phyloP scores from a whole-genome alignment of 441 rosid genomes.

The Geranium incanum region DNA sequence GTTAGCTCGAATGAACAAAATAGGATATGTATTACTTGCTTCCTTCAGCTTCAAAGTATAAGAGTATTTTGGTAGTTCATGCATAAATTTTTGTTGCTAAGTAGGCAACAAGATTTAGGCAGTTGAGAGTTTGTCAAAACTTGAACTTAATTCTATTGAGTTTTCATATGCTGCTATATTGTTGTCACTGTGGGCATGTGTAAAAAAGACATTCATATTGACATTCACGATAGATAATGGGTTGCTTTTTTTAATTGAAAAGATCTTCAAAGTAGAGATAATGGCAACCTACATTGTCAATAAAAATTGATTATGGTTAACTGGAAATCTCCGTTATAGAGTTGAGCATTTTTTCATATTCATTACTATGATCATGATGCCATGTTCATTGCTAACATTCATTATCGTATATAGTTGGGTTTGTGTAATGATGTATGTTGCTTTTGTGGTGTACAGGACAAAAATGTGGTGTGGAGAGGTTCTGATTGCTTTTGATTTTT shows the following conservation, averaged over 20 bases:
- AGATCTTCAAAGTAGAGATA: background rate
- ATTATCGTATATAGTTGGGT: background rate
- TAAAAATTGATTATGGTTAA: background rate
- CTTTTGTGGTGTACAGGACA: background rate
- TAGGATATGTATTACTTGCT: background rate
- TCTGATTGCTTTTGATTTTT: background rate
- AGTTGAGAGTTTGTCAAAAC: background rate
- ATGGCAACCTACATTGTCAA: background rate
- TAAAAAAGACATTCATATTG: background rate
- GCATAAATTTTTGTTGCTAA: background rate
- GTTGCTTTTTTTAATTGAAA: background rate
- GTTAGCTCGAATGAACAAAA: background rate
- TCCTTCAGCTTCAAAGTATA: background rate
- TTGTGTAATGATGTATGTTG: background rate
- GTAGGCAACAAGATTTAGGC: background rate
- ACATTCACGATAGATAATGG: background rate
- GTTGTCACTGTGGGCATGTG: background rate
- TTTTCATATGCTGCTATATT: background rate
- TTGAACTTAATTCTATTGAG: background rate
- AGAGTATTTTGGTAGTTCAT: background rate
- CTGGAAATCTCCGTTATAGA: background rate
- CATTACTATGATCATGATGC: background rate
- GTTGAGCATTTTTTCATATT: background rate
- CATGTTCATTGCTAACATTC: background rate
- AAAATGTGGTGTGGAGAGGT: background rate